Base-by-base conservation (phyloP, 176 grass and related monocot genomes). In the Musa beccarii region DNA sequence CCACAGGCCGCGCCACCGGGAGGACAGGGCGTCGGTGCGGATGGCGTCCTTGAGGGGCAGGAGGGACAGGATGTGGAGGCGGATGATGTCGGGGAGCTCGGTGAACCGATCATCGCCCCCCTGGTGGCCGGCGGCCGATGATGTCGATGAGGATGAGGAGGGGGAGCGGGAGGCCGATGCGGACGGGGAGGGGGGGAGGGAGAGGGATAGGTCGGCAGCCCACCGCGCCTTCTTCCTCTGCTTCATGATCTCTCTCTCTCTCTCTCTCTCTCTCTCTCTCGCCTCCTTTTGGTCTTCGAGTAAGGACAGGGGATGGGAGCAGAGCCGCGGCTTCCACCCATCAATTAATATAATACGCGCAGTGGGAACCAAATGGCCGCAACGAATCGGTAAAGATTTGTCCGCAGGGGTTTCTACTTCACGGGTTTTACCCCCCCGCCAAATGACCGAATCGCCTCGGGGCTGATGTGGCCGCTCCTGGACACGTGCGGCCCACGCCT, bases 31-130 rank as follows among this genome's bases (percentile, higher is more conserved):
- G 52, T 29, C 78, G 15, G 80, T 82, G 74, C 78, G 79, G 62
- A 96, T 84, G 22, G 84, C 86, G 13, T 61, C 73, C 83, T 83
- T 85, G 66, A 92, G 75, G 28, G 80, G 75, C 20, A 96, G 86
- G 59, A 63, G 63, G 15, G 28, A 65, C 34, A 92, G 80, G 77
- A 96, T 87, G 29, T 54, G 77, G 2, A 68, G 63, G 25, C 75
- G 79, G 43, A 87, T 14, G 11, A 65, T 84, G 23, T 89, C 82
- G 26, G 84, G 86, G 1, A 96, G 80, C 10, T 9, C 71, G 3
- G 78, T 81, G 72, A 92, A 13, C 14, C 51, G 79, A 59, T 79
- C 84, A 1, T 0, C 24, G 1, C 61, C 75, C 4, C 8, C 75
- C 6, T 21, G 55, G 2, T 49, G 15, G 34, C 11, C 17, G 15